Evolutionary conservation across 208 protist genomes (phyloP).

Genomic region (Trypanosoma conorhini): DNA sequence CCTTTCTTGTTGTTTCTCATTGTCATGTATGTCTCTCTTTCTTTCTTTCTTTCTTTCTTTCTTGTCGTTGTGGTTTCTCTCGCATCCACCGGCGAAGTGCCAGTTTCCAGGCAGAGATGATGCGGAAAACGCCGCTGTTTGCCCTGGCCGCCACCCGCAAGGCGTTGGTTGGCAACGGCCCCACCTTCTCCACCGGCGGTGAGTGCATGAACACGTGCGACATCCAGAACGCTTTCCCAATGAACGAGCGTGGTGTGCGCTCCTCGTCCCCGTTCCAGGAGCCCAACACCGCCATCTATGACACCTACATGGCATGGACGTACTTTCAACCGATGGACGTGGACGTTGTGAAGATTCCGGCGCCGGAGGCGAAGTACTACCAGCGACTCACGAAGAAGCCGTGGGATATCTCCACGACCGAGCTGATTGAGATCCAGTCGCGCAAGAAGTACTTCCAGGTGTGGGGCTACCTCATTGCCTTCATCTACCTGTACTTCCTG

Average conservation of each 20-base stretch:
- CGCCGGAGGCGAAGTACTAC: conserved; percentile 89
- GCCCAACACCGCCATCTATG: conserved; percentile 92
- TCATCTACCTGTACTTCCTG: conserved; percentile 86
- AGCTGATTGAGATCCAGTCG: conserved; percentile 88
- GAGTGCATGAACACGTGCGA: conserved; percentile 84
- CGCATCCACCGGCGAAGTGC: conserved; percentile 9
- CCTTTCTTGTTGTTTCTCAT: neutral
- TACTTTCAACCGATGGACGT: conserved; percentile 92
- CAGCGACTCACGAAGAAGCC: conserved; percentile 86
- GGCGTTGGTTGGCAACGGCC: conserved; percentile 83
- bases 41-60: conserved; percentile 14
- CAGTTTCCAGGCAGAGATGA: conserved; percentile 37
- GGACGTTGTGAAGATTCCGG: conserved; percentile 81
- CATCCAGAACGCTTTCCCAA: conserved; percentile 78
- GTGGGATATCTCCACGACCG: conserved; percentile 88
- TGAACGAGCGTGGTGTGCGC: conserved; percentile 86
- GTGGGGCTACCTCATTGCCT: conserved; percentile 60
- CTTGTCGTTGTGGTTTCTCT: conserved; percentile 6
- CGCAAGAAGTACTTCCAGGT: conserved; percentile 89
- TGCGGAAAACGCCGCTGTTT: conserved; percentile 76
- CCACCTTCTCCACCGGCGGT: conserved; percentile 87
- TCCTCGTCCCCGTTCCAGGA: conserved; percentile 88
- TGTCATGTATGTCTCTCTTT: neutral
- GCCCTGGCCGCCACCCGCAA: conserved; percentile 69
- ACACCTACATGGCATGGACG: conserved; percentile 87